A percentile compares a stretch with the other conserved stretches of the same genome.
phyloP scores from a whole-genome alignment of 1,284 basidiomycete species.

The Pseudozyma thailandica region DNA sequence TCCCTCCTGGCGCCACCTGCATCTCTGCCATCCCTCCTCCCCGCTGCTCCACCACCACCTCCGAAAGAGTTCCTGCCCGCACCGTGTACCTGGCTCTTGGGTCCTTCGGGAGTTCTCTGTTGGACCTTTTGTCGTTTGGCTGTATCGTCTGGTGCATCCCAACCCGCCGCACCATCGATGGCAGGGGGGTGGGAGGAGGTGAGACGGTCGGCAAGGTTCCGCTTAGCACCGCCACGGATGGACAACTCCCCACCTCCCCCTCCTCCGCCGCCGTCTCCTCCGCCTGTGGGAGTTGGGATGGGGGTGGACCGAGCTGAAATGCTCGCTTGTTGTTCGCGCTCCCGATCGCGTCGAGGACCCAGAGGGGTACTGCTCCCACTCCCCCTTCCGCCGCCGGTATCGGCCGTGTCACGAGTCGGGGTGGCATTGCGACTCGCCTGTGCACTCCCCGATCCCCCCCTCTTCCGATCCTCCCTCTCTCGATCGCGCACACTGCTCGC shows the following conservation, averaged over 20 bases:
- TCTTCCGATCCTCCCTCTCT: slow-evolving; percentile 4
- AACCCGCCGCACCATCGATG: slow-evolving; percentile 1
- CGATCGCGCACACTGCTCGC: slow-evolving; percentile 11
- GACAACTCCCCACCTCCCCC: slow-evolving; percentile 16
- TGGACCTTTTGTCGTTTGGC: not conserved
- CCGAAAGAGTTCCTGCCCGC: too few species aligned
- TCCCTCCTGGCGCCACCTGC: slow-evolving; percentile 18
- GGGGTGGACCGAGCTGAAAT: slow-evolving; percentile 22
- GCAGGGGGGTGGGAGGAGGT: too few species aligned
- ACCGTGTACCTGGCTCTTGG: too few species aligned
- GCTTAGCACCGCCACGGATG: slow-evolving; percentile 35
- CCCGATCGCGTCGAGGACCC: slow-evolving; percentile 28
- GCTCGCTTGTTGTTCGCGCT: slow-evolving; percentile 19
- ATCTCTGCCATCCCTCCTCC: not conserved
- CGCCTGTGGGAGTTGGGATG: slow-evolving; percentile 3
- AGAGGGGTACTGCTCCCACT: slow-evolving; percentile 24
- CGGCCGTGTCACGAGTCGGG: slow-evolving; percentile 18
- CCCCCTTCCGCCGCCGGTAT: slow-evolving; percentile 9
- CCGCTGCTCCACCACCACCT: not conserved
- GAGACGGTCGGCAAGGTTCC: slow-evolving; percentile 38
- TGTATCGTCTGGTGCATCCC: not conserved
- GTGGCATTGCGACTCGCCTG: slow-evolving; percentile 36
- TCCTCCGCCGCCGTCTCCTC: slow-evolving; percentile 5
- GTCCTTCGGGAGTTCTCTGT: too few species aligned
- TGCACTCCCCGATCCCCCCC: slow-evolving; percentile 8